Evolutionary conservation across 306 rosid genomes (phyloP).

Genomic region (Vigna angularis): DNA sequence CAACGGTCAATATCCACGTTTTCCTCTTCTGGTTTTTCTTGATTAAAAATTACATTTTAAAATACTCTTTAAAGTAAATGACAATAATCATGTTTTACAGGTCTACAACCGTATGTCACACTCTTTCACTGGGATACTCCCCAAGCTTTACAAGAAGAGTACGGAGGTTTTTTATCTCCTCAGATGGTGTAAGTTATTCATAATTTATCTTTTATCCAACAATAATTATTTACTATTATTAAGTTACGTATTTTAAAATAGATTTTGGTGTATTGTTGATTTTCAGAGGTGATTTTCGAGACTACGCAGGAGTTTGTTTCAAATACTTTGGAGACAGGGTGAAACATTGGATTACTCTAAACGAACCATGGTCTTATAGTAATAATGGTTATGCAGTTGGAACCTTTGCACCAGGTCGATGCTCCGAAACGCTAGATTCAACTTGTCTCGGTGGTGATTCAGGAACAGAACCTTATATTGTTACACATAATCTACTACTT

Average conservation of each 20-base stretch:
- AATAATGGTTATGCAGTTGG: constrained; percentile 44
- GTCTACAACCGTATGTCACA: too few relatives aligned
- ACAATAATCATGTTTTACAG: too few relatives aligned
- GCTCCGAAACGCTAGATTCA: constrained; percentile 52
- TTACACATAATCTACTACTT: constrained; percentile 62
- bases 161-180: too few relatives aligned
- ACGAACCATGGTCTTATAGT: constrained; percentile 57
- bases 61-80: neutral
- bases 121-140: too few relatives aligned
- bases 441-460: constrained; percentile 64
- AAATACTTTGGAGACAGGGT: constrained; percentile 67
- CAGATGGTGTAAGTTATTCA: too few relatives aligned
- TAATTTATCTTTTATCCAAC: too few relatives aligned
- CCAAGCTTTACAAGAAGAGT: too few relatives aligned
- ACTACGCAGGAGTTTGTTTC: constrained; percentile 63
- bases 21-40: neutral
- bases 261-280: neutral
- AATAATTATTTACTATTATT: too few relatives aligned
- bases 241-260: too few relatives aligned
- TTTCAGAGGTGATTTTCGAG: constrained; percentile 53
- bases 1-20: constrained; percentile 46
- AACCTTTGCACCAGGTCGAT: constrained; percentile 52
- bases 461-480: constrained; percentile 63
- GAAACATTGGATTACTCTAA: constrained; percentile 69
- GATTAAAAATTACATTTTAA: constrained; percentile 5